phyloP scores from a whole-genome alignment of 1,284 basidiomycete genomes.

The Limonomyces culmigenus region DNA sequence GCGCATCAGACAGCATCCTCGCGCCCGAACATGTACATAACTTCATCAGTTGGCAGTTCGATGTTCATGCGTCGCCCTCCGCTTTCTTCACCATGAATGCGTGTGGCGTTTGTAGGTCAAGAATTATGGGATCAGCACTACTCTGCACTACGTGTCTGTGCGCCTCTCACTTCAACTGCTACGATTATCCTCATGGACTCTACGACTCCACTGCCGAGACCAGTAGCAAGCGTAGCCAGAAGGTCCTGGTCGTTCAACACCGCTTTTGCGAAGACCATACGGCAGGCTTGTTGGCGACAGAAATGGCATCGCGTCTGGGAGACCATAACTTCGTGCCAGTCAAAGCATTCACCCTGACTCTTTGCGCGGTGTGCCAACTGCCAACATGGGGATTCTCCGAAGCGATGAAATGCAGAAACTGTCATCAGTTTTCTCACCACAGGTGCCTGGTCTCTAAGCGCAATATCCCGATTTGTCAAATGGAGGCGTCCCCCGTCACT shows the following conservation, averaged over 20 bases:
- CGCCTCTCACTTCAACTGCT: conserved; percentile 55
- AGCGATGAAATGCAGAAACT: conserved; percentile 43
- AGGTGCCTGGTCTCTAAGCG: no score
- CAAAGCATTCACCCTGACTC: conserved; percentile 54
- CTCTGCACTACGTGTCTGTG: conserved; percentile 49
- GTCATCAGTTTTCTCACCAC: conserved; percentile 44
- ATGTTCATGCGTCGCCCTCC: conserved; percentile 13
- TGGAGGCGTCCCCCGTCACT: no score
- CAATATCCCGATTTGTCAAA: no score
- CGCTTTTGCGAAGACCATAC: conserved; percentile 37
- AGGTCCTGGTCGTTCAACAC: conserved; percentile 43
- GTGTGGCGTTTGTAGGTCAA: conserved; percentile 35
- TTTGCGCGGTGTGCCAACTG: conserved; percentile 46
- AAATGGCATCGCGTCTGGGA: no score
- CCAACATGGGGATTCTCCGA: conserved; percentile 61
- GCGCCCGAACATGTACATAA: conserved; percentile 34
- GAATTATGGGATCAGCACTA: conserved; percentile 42
- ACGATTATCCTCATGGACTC: conserved; percentile 49
- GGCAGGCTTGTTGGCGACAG: no score
- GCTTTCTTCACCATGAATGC: conserved; percentile 21
- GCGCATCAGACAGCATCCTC: no score
- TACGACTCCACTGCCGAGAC: conserved; percentile 28
- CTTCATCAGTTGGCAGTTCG: conserved; percentile 51
- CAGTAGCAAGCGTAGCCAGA: conserved; percentile 31
- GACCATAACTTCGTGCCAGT: conserved; percentile 35